phyloP scores from a whole-genome alignment of 2,329 filamentous ascomycete genomes.

The Pseudogymnoascus sp. region DNA sequence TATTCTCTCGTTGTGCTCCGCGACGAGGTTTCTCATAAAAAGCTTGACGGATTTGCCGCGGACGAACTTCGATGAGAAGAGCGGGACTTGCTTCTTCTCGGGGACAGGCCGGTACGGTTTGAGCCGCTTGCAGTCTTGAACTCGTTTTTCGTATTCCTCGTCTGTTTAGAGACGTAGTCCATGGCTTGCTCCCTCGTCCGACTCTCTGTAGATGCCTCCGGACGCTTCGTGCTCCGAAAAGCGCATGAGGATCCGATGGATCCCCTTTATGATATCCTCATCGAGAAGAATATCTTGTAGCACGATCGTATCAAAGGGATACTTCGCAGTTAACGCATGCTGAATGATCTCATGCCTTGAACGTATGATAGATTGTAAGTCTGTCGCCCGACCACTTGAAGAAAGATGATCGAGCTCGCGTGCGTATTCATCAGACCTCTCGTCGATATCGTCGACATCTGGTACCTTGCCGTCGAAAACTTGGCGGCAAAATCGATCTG shows the following conservation, averaged over 20 bases:
- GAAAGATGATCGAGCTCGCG: background rate
- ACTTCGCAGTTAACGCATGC: constrained; percentile 12
- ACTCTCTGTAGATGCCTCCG: constrained; percentile 10
- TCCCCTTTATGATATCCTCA: constrained; percentile 20
- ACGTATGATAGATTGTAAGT: background rate
- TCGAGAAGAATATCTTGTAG: constrained; percentile 12
- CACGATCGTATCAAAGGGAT: constrained; percentile 16
- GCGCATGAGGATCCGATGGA: constrained; percentile 21
- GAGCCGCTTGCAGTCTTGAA: background rate
- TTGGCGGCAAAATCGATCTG: background rate
- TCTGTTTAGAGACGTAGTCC: background rate
- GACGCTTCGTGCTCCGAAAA: constrained; percentile 14
- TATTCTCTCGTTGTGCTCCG: constrained; percentile 18
- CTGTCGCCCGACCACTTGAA: background rate
- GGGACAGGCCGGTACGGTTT: background rate
- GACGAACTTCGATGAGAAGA: constrained; percentile 17
- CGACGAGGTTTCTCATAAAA: constrained; percentile 22
- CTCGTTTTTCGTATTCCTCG: background rate
- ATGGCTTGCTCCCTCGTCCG: constrained; percentile 9
- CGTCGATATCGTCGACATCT: background rate
- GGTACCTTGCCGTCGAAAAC: background rate
- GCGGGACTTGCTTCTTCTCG: background rate
- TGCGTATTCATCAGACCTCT: background rate
- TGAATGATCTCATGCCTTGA: constrained; percentile 9
- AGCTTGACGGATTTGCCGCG: constrained; percentile 16